Conservation (phyloP, 2,329 filamentous ascomycete genomes). For the Colletotrichum viniferum region DNA sequence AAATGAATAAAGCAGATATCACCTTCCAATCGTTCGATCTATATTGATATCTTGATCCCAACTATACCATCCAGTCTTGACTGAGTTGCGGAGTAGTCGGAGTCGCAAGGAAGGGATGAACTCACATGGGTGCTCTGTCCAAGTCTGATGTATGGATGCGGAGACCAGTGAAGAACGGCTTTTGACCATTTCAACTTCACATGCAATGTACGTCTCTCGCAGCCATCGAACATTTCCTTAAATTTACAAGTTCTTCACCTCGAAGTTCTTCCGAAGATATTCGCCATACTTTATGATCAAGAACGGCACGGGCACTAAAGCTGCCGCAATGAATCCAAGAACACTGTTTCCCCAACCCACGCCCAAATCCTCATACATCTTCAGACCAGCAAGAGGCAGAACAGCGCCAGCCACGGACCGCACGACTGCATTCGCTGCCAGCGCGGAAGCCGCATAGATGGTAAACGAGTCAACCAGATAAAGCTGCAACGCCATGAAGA, state of each 20-base stretch:
- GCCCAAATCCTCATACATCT: slow-evolving; percentile 22
- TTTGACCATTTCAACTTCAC: not conserved
- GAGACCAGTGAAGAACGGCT: not conserved
- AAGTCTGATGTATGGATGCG: not conserved
- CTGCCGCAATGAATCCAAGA: slow-evolving; percentile 45
- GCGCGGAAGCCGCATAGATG: slow-evolving; percentile 51
- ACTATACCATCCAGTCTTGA: not conserved
- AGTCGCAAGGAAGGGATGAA: not conserved
- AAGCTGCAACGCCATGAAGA: slow-evolving; percentile 60
- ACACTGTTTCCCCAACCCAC: slow-evolving; percentile 26
- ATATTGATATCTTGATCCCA: not conserved
- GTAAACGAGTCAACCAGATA: slow-evolving; percentile 68
- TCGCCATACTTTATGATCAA: slow-evolving; percentile 51
- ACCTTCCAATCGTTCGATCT: not conserved
- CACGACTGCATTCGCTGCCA: slow-evolving; percentile 68
- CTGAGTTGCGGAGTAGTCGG: not conserved
- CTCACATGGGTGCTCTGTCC: not conserved
- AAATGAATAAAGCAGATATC: slow-evolving; percentile 11
- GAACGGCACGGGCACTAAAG: slow-evolving; percentile 48
- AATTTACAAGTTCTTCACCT: not conserved
- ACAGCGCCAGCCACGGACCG: slow-evolving; percentile 43
- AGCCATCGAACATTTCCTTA: not conserved
- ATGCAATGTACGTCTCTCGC: not conserved
- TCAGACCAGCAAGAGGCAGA: slow-evolving; percentile 19
- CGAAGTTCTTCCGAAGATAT: slow-evolving; percentile 28